Percentiles rank a stretch among this genome's conserved stretches.
These are phyloP conservation scores for Herpotrichia juniperi DNA, from an alignment of 2,329 filamentous ascomycete genomes.

Conservation along the genomic window DNA sequence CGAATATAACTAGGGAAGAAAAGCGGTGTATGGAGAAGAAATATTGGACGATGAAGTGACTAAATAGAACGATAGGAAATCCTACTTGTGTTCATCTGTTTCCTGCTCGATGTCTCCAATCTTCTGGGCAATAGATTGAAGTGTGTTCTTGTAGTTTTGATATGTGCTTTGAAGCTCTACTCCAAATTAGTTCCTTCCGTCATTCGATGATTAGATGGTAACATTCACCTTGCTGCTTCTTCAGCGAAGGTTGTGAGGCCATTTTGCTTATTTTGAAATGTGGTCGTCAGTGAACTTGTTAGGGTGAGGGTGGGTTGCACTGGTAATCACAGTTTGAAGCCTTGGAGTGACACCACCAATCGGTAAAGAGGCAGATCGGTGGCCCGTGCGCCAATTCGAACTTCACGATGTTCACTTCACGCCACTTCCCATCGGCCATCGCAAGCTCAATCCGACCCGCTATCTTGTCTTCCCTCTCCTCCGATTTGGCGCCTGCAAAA, in stretches of 20 bases:
- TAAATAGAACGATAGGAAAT: conserved; percentile 17
- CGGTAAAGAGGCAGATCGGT: background rate
- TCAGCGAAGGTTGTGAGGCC: conserved; percentile 61
- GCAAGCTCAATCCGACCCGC: conserved; percentile 5
- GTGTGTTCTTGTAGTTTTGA: conserved; percentile 73
- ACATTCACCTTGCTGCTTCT: conserved; percentile 73
- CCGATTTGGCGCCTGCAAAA: conserved; percentile 51
- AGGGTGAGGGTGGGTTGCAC: background rate
- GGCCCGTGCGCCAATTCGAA: background rate
- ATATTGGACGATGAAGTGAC: conserved; percentile 13
- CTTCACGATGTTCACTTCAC: background rate
- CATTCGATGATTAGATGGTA: background rate
- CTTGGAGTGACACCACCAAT: background rate
- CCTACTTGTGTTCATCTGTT: conserved; percentile 96
- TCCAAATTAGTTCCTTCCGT: conserved; percentile 9
- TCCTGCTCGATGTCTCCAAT: conserved; percentile 98
- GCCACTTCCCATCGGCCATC: background rate
- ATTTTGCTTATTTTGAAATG: conserved; percentile 41
- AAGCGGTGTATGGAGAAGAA: conserved; percentile 25
- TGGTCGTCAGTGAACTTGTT: background rate
- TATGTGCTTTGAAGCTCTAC: conserved; percentile 82
- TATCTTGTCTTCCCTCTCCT: conserved; percentile 4
- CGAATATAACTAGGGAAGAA: conserved; percentile 17
- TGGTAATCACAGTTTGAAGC: background rate
- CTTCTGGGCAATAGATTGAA: conserved; percentile 93